Evolutionary conservation across 768 basidiomycete genomes (phyloP).

Genomic region (Termitomyces sp.): DNA sequence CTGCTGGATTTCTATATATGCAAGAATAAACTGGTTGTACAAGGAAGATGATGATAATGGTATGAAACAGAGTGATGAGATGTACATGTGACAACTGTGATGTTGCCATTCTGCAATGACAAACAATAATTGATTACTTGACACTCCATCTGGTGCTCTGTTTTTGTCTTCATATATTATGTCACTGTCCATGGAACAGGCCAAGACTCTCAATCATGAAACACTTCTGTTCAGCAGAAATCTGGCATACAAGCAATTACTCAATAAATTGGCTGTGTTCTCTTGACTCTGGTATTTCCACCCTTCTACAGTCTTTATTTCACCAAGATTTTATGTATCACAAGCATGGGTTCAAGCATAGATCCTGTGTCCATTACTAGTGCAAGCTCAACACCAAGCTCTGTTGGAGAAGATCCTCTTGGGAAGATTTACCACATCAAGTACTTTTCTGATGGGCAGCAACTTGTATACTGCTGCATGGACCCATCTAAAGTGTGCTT

Average conservation of each 20-base stretch:
- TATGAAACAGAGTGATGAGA: not conserved
- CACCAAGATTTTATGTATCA: slow-evolving; percentile 3
- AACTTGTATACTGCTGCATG: not conserved
- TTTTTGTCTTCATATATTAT: not conserved
- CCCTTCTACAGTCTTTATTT: not conserved
- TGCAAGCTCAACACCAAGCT: too few species aligned
- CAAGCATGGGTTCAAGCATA: not conserved
- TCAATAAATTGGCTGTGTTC: not conserved
- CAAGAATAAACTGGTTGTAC: too few species aligned
- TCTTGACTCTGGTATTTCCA: not conserved
- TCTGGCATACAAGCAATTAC: not conserved
- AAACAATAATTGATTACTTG: too few species aligned
- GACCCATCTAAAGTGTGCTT: not conserved
- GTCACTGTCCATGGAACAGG: not conserved
- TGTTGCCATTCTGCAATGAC: too few species aligned
- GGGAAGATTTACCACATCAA: not conserved
- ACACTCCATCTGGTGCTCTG: not conserved
- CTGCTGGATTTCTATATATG: too few species aligned
- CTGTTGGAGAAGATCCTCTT: not conserved
- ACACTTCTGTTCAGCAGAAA: not conserved
- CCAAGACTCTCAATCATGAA: not conserved
- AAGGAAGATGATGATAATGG: too few species aligned
- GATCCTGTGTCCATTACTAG: too few species aligned
- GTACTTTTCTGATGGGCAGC: not conserved
- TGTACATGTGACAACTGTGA: too few species aligned